Percentiles rank a stretch among this genome's conserved stretches.
phyloP scores from a whole-genome alignment of 495 filamentous ascomycete genomes.

The Paragyromitra xinjiangensis region DNA sequence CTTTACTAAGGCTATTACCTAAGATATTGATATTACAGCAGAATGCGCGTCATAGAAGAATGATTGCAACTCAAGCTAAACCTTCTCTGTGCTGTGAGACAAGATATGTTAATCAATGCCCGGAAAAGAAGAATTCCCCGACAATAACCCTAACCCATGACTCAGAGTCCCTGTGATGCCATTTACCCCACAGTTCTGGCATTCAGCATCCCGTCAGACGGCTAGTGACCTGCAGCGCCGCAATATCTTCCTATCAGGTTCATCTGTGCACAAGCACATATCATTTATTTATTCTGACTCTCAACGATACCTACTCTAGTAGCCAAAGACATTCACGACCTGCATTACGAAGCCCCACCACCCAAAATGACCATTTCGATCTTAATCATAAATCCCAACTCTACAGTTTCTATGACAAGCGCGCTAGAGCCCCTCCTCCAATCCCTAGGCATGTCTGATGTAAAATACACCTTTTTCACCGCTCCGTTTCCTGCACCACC shows the following conservation, averaged over 20 bases:
- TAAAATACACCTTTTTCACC: slow-evolving; percentile 64
- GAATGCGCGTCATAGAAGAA: too few species aligned
- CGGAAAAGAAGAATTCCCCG: too few species aligned
- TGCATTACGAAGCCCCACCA: background rate
- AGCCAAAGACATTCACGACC: background rate
- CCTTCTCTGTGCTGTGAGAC: too few species aligned
- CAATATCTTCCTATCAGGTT: background rate
- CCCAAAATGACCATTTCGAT: slow-evolving; percentile 60
- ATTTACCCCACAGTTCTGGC: background rate
- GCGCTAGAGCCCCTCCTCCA: slow-evolving; percentile 71
- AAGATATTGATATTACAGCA: too few species aligned
- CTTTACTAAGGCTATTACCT: too few species aligned
- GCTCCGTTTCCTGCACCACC: slow-evolving; percentile 64
- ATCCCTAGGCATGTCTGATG: slow-evolving; percentile 23
- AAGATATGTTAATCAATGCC: too few species aligned
- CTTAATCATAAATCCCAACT: slow-evolving; percentile 92
- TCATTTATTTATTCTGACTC: too few species aligned
- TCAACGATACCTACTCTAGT: too few species aligned
- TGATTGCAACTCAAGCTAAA: too few species aligned
- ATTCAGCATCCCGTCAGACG: too few species aligned
- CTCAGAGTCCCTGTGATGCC: background rate
- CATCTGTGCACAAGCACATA: too few species aligned
- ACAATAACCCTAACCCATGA: background rate
- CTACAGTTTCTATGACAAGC: slow-evolving; percentile 81
- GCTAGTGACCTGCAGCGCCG: background rate